Evolutionary conservation across 176 grass and related monocot species (phyloP), one percentile per base, ranked within the genome.

Genomic region (Oryza glaberrima): DNA sequence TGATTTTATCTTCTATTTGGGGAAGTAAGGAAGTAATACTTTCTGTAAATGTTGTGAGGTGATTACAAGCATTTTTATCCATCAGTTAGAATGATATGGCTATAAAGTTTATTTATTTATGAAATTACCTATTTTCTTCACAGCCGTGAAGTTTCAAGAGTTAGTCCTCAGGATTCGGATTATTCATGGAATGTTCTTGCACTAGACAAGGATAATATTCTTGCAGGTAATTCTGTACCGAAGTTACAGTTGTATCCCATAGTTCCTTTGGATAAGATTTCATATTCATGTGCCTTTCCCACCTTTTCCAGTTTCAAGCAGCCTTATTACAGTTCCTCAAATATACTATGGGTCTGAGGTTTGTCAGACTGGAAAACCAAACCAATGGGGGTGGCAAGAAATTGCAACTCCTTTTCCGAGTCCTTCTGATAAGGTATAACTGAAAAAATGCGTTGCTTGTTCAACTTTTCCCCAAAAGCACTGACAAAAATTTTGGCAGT

Each of bases 111-210:
- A 68, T 86, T 73, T 83, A n/a, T 67, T 38, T 38, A 38, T 38
- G 36, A 54, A 81, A 81, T 82, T 38, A 44, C 11, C 72, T 30
- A 67, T 85, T 83, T 75, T 68, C 77, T 78, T 7, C 23, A 61
- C 82, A 98, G 96, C 46, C 61, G 84, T 74, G 40, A 94, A 90
- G 86, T 98, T 60, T 81, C 61, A 68, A 85, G 80, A 87, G 10
- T 94, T 77, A 98, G 75, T 81, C 88, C 96, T 7, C 75, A 92
- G 63, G 86, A 98, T 48, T 89, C 93, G 43, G 87, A 90, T 70
- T 88, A 92, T 73, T 94, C 96, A 76, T 98, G 93, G 93, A 84
- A 88, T 72, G 35, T 94, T 92, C 93, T 98, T 85, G 93, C 93
- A 88, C 83, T 96, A 76, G 88, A 98, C 84, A 94, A 87, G 63